Evolutionary conservation across 2,329 filamentous ascomycete species (phyloP).

Genomic region (Apiospora arundinis): DNA sequence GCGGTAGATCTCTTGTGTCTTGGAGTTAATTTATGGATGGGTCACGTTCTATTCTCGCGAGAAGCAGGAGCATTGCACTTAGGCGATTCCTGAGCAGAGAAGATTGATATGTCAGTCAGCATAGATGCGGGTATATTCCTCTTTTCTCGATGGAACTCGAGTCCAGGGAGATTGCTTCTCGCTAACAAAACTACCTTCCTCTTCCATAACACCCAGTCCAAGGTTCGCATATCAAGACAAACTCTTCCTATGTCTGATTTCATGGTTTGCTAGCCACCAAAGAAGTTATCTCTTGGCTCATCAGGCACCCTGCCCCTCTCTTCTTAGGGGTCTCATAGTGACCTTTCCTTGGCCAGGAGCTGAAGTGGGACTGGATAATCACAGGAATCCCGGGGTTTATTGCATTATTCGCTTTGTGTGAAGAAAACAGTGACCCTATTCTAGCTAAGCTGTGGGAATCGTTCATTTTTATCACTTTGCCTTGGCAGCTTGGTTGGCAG

Average conservation of each 20-base stretch:
- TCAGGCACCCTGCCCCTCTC: background rate
- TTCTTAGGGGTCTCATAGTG: constrained; percentile 17
- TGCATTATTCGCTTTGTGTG: background rate
- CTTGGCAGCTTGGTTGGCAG: constrained; percentile 63
- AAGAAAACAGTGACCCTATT: background rate
- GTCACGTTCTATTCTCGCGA: background rate
- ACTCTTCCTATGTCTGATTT: background rate
- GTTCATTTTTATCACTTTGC: constrained; percentile 49
- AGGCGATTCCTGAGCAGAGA: background rate
- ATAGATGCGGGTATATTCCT: constrained; percentile 12
- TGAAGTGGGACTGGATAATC: background rate
- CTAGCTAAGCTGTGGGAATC: background rate
- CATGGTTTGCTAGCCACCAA: background rate
- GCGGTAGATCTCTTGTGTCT: background rate
- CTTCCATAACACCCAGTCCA: background rate
- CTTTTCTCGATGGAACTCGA: background rate
- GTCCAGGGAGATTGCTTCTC: background rate
- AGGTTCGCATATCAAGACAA: background rate
- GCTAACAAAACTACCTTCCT: background rate
- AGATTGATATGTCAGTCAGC: background rate
- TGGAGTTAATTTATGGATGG: background rate
- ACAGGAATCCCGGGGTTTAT: background rate
- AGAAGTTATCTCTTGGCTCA: background rate
- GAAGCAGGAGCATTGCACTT: background rate
- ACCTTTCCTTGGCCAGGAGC: background rate